Evolutionary conservation across 192 early-diverging fungal species (phyloP).

Genomic region (Podila minutissima): DNA sequence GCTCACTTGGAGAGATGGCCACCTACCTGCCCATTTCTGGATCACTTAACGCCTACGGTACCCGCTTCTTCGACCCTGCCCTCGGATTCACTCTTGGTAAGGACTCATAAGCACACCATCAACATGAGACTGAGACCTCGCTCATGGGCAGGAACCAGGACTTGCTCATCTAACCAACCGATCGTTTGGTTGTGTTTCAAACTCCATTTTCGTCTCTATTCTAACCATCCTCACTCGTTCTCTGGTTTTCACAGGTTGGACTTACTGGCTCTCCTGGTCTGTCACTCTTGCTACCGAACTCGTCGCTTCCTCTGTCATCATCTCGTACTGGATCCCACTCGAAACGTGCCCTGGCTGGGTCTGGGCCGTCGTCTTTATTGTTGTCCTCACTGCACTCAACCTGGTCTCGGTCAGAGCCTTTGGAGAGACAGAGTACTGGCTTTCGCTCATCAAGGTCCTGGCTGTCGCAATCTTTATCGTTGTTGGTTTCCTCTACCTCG

Average conservation of each 20-base stretch:
- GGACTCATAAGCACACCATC: constrained; percentile 15
- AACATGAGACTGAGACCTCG: neutral
- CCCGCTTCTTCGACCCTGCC: constrained; percentile 86
- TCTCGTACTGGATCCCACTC: constrained; percentile 65
- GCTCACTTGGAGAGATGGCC: constrained; percentile 87
- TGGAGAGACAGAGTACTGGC: constrained; percentile 83
- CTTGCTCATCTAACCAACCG: no score
- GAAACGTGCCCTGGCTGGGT: constrained; percentile 35
- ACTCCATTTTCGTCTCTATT: no score
- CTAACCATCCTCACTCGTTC: neutral
- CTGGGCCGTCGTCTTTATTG: constrained; percentile 42
- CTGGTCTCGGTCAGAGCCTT: constrained; percentile 25
- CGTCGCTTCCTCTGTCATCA: constrained; percentile 75
- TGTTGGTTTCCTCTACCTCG: constrained; percentile 76
- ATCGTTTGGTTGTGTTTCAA: no score
- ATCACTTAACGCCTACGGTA: constrained; percentile 79
- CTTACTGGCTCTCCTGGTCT: constrained; percentile 71
- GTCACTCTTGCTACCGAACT: constrained; percentile 75
- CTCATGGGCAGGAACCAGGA: neutral
- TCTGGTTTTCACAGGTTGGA: constrained; percentile 48
- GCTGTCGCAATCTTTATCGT: constrained; percentile 78
- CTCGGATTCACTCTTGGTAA: constrained; percentile 77
- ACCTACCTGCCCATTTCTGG: constrained; percentile 85
- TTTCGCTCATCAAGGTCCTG: constrained; percentile 77
- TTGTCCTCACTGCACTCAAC: constrained; percentile 26